Evolutionary conservation across 768 basidiomycete genomes (phyloP), one percentile per base, ranked within the genome.

Genomic region (Hebeloma cylindrosporum): DNA sequence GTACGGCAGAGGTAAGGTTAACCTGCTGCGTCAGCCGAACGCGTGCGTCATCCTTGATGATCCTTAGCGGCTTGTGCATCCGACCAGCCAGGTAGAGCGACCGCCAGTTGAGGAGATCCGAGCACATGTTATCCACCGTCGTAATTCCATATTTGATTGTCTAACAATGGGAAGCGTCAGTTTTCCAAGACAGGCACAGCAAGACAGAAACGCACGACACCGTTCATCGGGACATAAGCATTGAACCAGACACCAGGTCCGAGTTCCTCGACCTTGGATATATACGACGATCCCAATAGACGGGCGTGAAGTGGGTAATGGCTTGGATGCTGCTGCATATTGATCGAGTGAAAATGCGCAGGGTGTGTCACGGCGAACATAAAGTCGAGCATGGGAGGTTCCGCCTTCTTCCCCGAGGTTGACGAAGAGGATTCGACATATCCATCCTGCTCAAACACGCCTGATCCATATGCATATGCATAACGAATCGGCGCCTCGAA

Each of bases 111-210:
- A 94, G 76, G 20, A 98, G 72, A 60, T 99, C 96, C 1, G 83
- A 78, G 55, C 89, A 93, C 21, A 99, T 78, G 48, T 83, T 85
- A 57, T 94, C 90, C 7, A 95, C 79, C 0, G 92, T 92, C 25
- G 94, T 94, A 20, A 96, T 83, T 10, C 96, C 96, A 62, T 99
- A 99, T 69, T 99, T 99, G 69, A 98, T 90, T 40, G 74, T 85
- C 91, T 96, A 58, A 18, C 25, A 28, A 22, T 30, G 8, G 34
- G 25, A 30, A 16, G 13, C 9, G 34, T 45, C 13, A 48, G 36
- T 41, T 37, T 31, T 18, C 31, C 26, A 35, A 33, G 25, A 32
- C 35, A 30, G 16, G 45, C 23, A 23, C 36, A 42, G 17, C 13
- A 28, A 20, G 29, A 28, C 40, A 51, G 42, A 40, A 51, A 39